phyloP scores from a whole-genome alignment of 805 yeast species.

The Suhomyces sp. region DNA sequence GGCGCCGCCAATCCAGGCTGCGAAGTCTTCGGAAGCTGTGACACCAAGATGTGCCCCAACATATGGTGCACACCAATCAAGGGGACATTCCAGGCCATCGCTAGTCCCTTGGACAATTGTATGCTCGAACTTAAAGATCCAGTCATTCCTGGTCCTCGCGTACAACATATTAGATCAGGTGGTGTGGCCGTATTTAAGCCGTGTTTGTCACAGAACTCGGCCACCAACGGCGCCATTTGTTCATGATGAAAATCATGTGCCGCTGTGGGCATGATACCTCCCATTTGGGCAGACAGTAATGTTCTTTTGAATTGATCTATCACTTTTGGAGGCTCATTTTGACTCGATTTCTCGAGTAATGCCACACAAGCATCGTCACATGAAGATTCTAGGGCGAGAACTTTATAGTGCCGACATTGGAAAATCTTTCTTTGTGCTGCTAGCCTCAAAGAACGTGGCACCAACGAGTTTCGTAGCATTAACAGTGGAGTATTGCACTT shows the following conservation, averaged over 20 bases:
- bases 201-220: conserved; percentile 40
- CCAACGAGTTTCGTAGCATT: too few relatives aligned
- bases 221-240: conserved; percentile 52
- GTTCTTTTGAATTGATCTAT: conserved; percentile 65
- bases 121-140: conserved; percentile 83
- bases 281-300: conserved; percentile 60
- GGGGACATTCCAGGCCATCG: conserved; percentile 76
- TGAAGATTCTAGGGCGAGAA: conserved; percentile 86
- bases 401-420: too few relatives aligned
- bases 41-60: conserved; percentile 83
- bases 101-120: conserved; percentile 81
- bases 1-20: conserved; percentile 55
- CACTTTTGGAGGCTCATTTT: conserved; percentile 43
- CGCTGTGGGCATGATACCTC: conserved; percentile 86
- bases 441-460: too few relatives aligned
- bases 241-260: conserved; percentile 80
- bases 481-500: too few relatives aligned
- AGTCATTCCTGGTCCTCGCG: conserved; percentile 96
- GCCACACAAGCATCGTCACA: conserved; percentile 96
- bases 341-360: conserved; percentile 51
- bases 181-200: conserved; percentile 26
- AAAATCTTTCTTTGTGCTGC: too few relatives aligned
- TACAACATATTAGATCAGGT: conserved; percentile 82
- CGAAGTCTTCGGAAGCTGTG: conserved; percentile 26
- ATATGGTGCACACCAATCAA: conserved; percentile 92